These are phyloP conservation scores for Firmiana major DNA, from an alignment of 345 rosid species.

Conservation along the genomic window DNA sequence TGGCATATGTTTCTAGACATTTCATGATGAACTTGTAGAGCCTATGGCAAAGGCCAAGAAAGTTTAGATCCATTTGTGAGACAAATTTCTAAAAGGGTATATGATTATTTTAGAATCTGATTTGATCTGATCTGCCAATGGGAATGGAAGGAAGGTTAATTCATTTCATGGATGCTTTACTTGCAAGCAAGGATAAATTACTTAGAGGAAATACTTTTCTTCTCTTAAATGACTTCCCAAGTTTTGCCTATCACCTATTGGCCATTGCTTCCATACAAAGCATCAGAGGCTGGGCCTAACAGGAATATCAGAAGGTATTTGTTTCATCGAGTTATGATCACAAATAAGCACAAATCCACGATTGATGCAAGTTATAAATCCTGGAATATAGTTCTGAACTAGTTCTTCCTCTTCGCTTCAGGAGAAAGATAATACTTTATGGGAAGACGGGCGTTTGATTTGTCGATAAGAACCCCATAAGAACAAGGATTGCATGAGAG, in stretches of 20 bases:
- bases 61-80: not conserved
- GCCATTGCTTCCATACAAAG: not conserved
- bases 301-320: too few species aligned
- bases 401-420: not conserved
- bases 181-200: not conserved
- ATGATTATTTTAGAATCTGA: not conserved
- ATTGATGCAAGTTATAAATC: not conserved
- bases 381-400: not conserved
- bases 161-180: conserved; percentile 1
- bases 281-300: not conserved
- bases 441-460: not conserved
- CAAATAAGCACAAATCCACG: not conserved
- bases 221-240: not conserved
- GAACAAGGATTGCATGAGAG: not conserved
- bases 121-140: not conserved
- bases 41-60: conserved; percentile 6
- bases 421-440: not conserved
- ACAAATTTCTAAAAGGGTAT: not conserved
- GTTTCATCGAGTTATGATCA: too few species aligned
- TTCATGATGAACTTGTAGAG: conserved; percentile 1
- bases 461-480: not conserved
- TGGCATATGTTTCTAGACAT: not conserved
- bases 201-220: conserved; percentile 4
- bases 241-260: not conserved
- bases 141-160: not conserved